Evolutionary conservation across 2,329 filamentous ascomycete species (phyloP), one percentile per base, ranked within the genome.

Genomic region (Ambrosiella beaveri): DNA sequence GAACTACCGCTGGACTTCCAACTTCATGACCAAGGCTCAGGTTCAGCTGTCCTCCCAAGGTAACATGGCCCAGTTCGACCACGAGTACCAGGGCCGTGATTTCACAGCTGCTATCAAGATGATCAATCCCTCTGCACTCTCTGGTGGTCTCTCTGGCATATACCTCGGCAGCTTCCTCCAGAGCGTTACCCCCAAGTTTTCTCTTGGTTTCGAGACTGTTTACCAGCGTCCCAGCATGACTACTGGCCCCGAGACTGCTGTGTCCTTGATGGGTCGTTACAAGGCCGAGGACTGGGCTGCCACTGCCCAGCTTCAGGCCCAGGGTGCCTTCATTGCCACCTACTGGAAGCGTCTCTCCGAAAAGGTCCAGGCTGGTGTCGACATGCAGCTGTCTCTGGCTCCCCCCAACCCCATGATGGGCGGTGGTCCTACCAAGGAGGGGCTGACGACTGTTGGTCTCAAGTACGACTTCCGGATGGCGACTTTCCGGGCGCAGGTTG

Each of bases 391-490:
- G 61, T 85, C 90, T 63, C 85, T 95, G 64, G 82, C 82, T 38
- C 76, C 80, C 36, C 76, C 80, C 58, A 73, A 75, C 56, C 80
- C 79, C 56, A 79, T 81, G 62, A 74, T 87, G 71, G 89, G 93
- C 82, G 88, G 88, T 66, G 82, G 82, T 52, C 70, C 84, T 57
- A 80, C 84, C 70, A 91, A 89, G 71, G 90, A 98, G 71, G 93
- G 93, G 58, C 79, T 88, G 62, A 90, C 94, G 57, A 88, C 90
- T 57, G 79, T 97, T 66, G 93, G 91, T 66, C 88, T 89, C 69
- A 98, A 98, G 74, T 98, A 98, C 74, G 91, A 96, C 71, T 98
- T 98, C 81, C 82, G 88, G 68, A 87, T 89, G 74, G 93, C 88
- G 58, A 93, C 88, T 55, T 95, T 96, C 82, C 84, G 91, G 64